Conservation (phyloP, 108 stramenopile species). For the Cyclotella atomus region DNA sequence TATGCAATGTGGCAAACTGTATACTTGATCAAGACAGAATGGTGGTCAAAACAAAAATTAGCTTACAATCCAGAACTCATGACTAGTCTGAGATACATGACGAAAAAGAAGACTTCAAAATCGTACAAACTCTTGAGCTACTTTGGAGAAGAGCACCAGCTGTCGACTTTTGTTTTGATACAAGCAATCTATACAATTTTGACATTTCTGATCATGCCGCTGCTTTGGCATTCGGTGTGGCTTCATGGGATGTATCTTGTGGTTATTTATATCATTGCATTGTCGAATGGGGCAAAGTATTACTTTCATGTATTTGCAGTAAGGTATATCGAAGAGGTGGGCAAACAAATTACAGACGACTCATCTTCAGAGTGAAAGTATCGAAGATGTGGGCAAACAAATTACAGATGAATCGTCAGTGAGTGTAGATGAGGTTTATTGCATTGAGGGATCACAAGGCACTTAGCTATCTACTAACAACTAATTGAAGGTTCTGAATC, state of each 20-base stretch:
- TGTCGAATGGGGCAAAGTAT: constrained; percentile 52
- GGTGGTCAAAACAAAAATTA: constrained; percentile 56
- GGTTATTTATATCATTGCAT: constrained; percentile 40
- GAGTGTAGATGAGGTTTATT: too few relatives aligned
- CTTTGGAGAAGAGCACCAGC: constrained; percentile 54
- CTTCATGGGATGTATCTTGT: constrained; percentile 39
- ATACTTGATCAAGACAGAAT: constrained; percentile 80
- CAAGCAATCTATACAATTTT: constrained; percentile 48
- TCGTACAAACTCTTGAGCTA: constrained; percentile 44
- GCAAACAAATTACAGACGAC: constrained; percentile 25
- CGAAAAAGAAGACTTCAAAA: constrained; percentile 34
- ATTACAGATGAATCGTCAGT: too few relatives aligned
- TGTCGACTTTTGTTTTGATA: constrained; percentile 42
- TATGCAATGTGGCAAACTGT: constrained; percentile 72
- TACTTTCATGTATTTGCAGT: constrained; percentile 57
- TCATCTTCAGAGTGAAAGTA: too few relatives aligned
- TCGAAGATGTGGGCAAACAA: too few relatives aligned
- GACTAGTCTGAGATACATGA: constrained; percentile 50
- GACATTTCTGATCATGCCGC: constrained; percentile 35
- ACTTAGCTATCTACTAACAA: too few relatives aligned
- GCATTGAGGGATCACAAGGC: too few relatives aligned
- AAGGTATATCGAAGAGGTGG: constrained; percentile 47
- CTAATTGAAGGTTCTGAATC: too few relatives aligned
- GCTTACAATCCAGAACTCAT: constrained; percentile 39
- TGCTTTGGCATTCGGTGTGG: constrained; percentile 50